Base-by-base conservation (phyloP, 192 early-diverging fungal species). In the Entophlyctis luteolus region DNA sequence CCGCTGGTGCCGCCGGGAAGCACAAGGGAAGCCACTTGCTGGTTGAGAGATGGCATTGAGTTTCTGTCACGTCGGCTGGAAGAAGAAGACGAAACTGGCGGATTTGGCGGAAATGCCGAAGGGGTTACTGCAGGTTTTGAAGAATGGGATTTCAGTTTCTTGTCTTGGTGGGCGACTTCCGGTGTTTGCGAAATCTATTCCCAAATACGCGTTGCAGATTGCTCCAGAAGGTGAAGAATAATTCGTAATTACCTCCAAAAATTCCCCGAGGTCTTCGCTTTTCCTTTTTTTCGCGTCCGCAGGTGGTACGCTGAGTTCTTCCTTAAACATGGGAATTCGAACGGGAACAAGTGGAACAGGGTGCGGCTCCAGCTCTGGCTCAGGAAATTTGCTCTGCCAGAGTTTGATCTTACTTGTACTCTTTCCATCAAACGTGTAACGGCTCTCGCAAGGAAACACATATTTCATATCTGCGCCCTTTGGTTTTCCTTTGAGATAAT, bases 391-490 rank as follows among this genome's bases (percentile, higher is more conserved):
- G 5, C 23, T 12, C 29, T 67, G 60, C 88, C 88, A 90, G 59
- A 84, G 75, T 65, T 87, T 88, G 49, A 90, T 88, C 75, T 84
- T 89, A 4, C 68, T 37, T 22, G 78, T 74, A 14, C 70, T 70
- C 67, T 85, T 89, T 48, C 67, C 76, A 22, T 75, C 59, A 37
- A 84, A 84, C 36, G 70, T 85, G 66, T 89, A 89, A 29, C 86
- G 68, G 20, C 78, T 81, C 54, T 90, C 87, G 47, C 88, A 90
- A 1, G 87, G 59, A 65, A 80, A 89, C 18, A 88, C 84, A 31
- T 78, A 62, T 39, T 83, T 80, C 20, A 68, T 65, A 49, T 82
- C 70, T 35, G 29, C 27, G 35, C 70, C 81, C 18, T 72, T 75
- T 29, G 86, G 86, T 20, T 67, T 50, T 16, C 86, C 86, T 12